Evolutionary conservation across 495 filamentous ascomycete species (phyloP).

Genomic region (Aspergillus mulundensis): DNA sequence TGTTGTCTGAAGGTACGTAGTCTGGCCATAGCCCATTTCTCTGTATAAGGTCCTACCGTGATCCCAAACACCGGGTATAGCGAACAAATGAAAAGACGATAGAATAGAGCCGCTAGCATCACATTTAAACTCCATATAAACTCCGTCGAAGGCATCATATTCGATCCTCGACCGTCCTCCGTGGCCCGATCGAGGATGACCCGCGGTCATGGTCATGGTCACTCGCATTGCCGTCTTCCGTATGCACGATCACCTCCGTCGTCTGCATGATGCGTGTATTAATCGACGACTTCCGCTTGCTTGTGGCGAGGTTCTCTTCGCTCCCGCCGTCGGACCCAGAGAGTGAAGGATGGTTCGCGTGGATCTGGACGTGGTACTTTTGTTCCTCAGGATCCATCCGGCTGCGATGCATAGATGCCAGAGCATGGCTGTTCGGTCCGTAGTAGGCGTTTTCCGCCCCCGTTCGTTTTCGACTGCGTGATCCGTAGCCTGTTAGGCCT

Average conservation of each 20-base stretch:
- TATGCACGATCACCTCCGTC: slow-evolving; percentile 7
- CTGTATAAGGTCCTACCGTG: too few species aligned
- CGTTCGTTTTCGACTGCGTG: slow-evolving; percentile 14
- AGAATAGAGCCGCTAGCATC: too few species aligned
- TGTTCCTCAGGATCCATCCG: slow-evolving; percentile 6
- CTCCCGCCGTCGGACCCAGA: slow-evolving; percentile 8
- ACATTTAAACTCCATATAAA: background rate
- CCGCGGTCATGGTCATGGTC: background rate
- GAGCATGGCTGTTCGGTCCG: slow-evolving; percentile 3
- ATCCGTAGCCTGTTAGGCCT: slow-evolving; percentile 16
- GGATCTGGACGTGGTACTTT: slow-evolving; percentile 10
- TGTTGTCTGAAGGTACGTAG: too few species aligned
- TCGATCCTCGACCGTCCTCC: slow-evolving; percentile 7
- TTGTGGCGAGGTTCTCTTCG: background rate
- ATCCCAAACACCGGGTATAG: too few species aligned
- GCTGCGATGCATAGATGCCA: slow-evolving; percentile 1
- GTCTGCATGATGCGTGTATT: slow-evolving; percentile 8
- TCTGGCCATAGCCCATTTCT: too few species aligned
- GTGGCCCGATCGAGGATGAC: background rate
- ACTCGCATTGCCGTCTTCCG: background rate
- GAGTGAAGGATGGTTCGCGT: background rate
- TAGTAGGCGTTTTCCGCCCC: slow-evolving; percentile 1
- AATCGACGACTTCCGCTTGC: background rate
- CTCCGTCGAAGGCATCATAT: too few species aligned
- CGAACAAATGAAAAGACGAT: too few species aligned